A percentile compares a stretch with the other conserved stretches of the same genome.
These are phyloP conservation scores for Boletus subparvulus DNA, from an alignment of 768 basidiomycete genomes.

Conservation along the genomic window DNA sequence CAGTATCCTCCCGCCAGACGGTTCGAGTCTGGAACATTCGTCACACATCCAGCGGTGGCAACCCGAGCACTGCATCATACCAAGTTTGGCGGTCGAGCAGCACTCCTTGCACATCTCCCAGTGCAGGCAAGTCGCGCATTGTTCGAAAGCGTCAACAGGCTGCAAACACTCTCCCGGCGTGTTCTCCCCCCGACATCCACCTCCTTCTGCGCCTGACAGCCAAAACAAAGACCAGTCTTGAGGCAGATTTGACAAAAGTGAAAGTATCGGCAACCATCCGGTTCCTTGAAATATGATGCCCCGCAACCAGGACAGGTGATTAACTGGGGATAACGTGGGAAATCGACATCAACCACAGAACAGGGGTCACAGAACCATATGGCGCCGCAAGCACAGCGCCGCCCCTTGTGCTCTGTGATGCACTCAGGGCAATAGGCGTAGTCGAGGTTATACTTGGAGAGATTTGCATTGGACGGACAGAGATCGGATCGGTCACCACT, in stretches of 20 bases:
- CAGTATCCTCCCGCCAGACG: too few relatives aligned
- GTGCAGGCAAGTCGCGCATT: neutral
- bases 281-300: neutral
- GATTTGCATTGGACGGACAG: neutral
- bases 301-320: neutral
- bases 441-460: neutral
- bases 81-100: neutral
- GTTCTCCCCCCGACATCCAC: too few relatives aligned
- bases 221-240: neutral
- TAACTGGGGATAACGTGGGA: too few relatives aligned
- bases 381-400: neutral
- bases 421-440: neutral
- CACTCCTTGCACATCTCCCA: neutral
- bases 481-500: fast-evolving
- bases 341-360: too few relatives aligned
- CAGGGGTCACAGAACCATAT: neutral
- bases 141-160: too few relatives aligned
- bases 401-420: neutral
- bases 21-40: too few relatives aligned
- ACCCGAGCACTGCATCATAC: neutral
- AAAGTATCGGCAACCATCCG: neutral
- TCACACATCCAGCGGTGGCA: neutral
- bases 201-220: neutral
- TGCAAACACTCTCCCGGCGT: neutral
- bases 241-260: neutral